phyloP scores from a whole-genome alignment of 768 basidiomycete species.

The Tephrocybe sp. region DNA sequence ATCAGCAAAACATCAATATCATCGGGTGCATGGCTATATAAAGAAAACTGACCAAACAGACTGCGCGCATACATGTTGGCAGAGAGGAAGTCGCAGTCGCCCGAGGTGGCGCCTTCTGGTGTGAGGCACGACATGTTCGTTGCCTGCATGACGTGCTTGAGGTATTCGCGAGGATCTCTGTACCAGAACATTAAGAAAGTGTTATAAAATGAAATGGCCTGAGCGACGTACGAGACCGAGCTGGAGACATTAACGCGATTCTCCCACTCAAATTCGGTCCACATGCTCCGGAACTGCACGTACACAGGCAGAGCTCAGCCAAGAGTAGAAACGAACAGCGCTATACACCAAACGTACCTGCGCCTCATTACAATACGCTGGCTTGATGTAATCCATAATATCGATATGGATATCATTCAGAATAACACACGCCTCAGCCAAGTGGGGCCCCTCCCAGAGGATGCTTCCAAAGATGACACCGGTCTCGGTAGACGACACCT shows the following conservation, averaged over 20 bases:
- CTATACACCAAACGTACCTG: constrained; percentile 53
- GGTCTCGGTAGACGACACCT: constrained; percentile 97
- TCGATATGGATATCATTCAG: constrained; percentile 97
- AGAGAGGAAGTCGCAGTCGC: constrained; percentile 95
- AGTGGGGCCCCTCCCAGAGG: constrained; percentile 88
- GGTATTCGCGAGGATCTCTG: constrained; percentile 85
- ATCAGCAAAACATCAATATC: background rate
- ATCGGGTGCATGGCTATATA: background rate
- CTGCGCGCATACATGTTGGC: constrained; percentile 96
- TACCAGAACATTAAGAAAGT: background rate
- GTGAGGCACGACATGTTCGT: constrained; percentile 99
- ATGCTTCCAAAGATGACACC: constrained; percentile 99
- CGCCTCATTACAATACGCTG: constrained; percentile 92
- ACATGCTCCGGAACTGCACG: constrained; percentile 89
- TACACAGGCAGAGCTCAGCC: background rate
- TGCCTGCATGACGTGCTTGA: constrained; percentile 92
- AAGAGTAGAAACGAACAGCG: too few relatives aligned
- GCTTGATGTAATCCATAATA: constrained; percentile 98
- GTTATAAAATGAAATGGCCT: background rate
- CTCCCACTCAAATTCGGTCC: constrained; percentile 99
- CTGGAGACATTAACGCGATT: constrained; percentile 95
- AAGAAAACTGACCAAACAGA: constrained; percentile 70
- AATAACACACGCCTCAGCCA: constrained; percentile 89
- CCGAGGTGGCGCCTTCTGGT: constrained; percentile 90
- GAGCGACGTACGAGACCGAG: constrained; percentile 64